These are phyloP conservation scores for Pholiota adiposa DNA, from an alignment of 1,284 basidiomycete species.

Conservation along the genomic window DNA sequence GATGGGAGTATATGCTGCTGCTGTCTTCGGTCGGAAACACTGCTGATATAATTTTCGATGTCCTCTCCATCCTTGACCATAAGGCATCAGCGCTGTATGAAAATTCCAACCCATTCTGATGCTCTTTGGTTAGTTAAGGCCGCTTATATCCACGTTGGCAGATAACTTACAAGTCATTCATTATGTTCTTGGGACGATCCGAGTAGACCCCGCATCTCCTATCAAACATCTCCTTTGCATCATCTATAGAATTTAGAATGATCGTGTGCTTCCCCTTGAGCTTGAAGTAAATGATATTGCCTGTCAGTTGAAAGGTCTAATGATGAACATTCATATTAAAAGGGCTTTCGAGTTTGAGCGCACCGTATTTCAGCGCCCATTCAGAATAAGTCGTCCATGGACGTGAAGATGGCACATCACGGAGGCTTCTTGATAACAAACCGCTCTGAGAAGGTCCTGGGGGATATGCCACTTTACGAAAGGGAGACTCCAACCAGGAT, in stretches of 20 bases:
- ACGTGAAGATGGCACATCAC: slow-evolving; percentile 11
- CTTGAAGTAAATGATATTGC: slow-evolving; percentile 39
- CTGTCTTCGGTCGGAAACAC: slow-evolving; percentile 28
- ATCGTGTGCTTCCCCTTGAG: slow-evolving; percentile 39
- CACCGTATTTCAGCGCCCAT: slow-evolving; percentile 26
- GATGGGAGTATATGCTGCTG: slow-evolving; percentile 24
- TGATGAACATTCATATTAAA: neutral
- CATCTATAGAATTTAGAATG: slow-evolving; percentile 40
- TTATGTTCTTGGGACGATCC: slow-evolving; percentile 35
- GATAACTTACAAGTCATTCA: slow-evolving; percentile 24
- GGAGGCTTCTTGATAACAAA: slow-evolving; percentile 12
- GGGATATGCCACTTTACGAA: slow-evolving; percentile 20
- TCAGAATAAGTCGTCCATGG: slow-evolving; percentile 21
- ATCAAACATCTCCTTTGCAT: slow-evolving; percentile 43
- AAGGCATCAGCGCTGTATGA: slow-evolving; percentile 28
- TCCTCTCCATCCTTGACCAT: slow-evolving; percentile 30
- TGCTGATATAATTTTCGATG: slow-evolving; percentile 33
- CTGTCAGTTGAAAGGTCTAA: slow-evolving; percentile 19
- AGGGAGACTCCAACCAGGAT: slow-evolving; percentile 17
- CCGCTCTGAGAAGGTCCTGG: slow-evolving; percentile 22
- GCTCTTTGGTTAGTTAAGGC: neutral
- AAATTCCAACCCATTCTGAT: slow-evolving; percentile 31
- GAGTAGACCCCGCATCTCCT: slow-evolving; percentile 45
- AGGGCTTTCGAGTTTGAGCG: neutral
- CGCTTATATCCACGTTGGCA: neutral